A percentile compares a stretch with the other conserved stretches of the same genome.
These are phyloP conservation scores for Picochlorum sp. DNA, from an alignment of 139 green algal species.

Conservation along the genomic window DNA sequence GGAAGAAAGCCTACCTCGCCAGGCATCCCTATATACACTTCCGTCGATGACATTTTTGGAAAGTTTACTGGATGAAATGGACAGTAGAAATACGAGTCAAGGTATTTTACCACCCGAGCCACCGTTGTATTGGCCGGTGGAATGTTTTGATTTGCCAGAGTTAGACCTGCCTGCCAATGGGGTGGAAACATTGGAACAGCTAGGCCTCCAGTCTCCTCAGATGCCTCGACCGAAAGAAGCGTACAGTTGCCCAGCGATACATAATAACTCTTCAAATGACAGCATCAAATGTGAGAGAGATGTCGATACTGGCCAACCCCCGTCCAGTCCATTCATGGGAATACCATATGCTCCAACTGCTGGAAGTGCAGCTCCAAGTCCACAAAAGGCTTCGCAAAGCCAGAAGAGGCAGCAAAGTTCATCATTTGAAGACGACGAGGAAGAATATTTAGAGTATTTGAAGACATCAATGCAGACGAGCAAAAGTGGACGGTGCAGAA, in stretches of 20 bases:
- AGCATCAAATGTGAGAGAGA: not conserved
- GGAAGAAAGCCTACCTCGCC: constrained; percentile 19
- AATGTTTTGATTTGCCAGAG: constrained; percentile 27
- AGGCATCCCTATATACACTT: constrained; percentile 23
- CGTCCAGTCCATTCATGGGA: not conserved
- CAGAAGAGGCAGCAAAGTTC: not conserved
- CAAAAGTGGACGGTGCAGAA: constrained; percentile 26
- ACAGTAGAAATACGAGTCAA: constrained; percentile 8
- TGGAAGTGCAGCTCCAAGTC: constrained; percentile 13
- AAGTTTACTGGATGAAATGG: constrained; percentile 26
- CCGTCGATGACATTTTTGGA: constrained; percentile 35
- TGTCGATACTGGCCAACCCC: not conserved
- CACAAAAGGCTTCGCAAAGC: constrained; percentile 2
- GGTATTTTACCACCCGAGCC: constrained; percentile 1
- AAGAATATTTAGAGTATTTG: too few species aligned
- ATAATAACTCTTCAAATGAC: not conserved
- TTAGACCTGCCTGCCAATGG: not conserved
- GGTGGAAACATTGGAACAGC: not conserved
- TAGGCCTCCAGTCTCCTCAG: not conserved
- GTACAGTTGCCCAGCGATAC: not conserved
- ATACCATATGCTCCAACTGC: constrained; percentile 10
- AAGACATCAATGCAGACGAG: constrained; percentile 14
- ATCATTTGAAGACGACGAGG: not conserved
- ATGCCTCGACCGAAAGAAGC: not conserved
- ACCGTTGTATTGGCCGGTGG: constrained; percentile 19